Percentiles rank a stretch among this genome's conserved stretches.
Conservation (phyloP, 768 basidiomycete species). For the Gymnopilus dilepis region DNA sequence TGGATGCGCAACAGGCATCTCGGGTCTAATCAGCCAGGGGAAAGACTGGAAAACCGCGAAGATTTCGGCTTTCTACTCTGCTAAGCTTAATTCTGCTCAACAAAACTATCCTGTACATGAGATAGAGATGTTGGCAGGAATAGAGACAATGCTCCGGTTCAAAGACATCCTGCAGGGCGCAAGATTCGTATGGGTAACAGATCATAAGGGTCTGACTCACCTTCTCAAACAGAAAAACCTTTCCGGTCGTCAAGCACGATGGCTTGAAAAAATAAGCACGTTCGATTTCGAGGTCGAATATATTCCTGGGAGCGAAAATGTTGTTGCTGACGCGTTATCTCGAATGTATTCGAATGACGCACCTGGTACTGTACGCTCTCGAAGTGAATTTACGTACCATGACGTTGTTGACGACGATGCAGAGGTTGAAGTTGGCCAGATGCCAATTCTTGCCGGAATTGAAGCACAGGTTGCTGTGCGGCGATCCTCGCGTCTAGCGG, state of each 20-base stretch:
- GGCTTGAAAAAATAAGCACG: constrained; percentile 32
- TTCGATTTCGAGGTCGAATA: constrained; percentile 23
- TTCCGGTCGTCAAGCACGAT: too few species aligned
- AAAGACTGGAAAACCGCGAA: constrained; percentile 26
- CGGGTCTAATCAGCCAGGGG: too few species aligned
- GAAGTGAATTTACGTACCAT: constrained; percentile 17
- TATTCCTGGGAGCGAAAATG: constrained; percentile 32
- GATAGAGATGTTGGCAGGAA: constrained; percentile 37
- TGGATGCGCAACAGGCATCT: constrained; percentile 31
- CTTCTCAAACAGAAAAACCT: constrained; percentile 36
- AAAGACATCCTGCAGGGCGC: constrained; percentile 32
- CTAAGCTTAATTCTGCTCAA: constrained; percentile 36
- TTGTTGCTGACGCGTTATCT: constrained; percentile 35
- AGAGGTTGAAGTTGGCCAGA: too few species aligned
- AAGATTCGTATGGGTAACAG: constrained; percentile 32
- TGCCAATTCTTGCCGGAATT: too few species aligned
- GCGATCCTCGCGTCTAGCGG: too few species aligned
- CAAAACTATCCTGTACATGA: too few species aligned
- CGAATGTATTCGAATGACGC: too few species aligned
- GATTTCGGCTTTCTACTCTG: constrained; percentile 36
- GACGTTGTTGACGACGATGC: constrained; percentile 16
- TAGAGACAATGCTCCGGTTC: constrained; percentile 34
- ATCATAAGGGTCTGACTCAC: constrained; percentile 31
- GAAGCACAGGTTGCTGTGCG: too few species aligned
- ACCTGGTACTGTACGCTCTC: constrained; percentile 14